These are phyloP conservation scores for Cadophora luteo-olivacea DNA, from an alignment of 2,329 filamentous ascomycete genomes.

Conservation along the genomic window DNA sequence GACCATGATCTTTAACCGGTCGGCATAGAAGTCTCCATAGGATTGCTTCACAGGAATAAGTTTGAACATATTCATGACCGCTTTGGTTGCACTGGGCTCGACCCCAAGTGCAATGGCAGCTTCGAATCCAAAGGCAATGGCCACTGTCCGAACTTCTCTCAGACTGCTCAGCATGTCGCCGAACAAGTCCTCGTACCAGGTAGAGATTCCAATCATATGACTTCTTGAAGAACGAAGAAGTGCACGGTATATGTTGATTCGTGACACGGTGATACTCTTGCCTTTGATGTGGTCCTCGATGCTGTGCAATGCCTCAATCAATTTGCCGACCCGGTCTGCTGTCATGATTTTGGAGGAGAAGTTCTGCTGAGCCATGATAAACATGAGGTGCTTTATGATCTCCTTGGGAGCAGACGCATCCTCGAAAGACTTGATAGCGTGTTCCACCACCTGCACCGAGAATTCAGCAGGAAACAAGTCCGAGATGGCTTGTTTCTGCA, in stretches of 20 bases:
- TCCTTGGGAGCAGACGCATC: conserved; percentile 75
- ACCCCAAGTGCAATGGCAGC: conserved; percentile 73
- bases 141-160: conserved; percentile 76
- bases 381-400: conserved; percentile 78
- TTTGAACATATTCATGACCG: conserved; percentile 69
- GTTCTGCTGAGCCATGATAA: conserved; percentile 79
- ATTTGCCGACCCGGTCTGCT: conserved; percentile 68
- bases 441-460: conserved; percentile 79
- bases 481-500: conserved; percentile 75
- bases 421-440: conserved; percentile 76
- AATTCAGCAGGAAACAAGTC: conserved; percentile 79
- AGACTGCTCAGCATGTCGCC: conserved; percentile 80
- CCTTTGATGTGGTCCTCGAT: conserved; percentile 78
- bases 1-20: conserved; percentile 72
- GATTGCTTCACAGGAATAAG: conserved; percentile 48
- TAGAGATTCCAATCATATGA: conserved; percentile 72
- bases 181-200: conserved; percentile 86
- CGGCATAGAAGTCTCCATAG: conserved; percentile 73
- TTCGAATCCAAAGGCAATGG: conserved; percentile 76
- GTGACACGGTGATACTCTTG: conserved; percentile 79
- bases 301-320: conserved; percentile 73
- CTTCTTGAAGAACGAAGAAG: conserved; percentile 74
- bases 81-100: conserved; percentile 70
- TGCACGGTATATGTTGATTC: conserved; percentile 79
- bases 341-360: conserved; percentile 80